Evolutionary conservation across 2,329 filamentous ascomycete species (phyloP), one percentile per base, ranked within the genome.

Genomic region (Cylindrodendrum hubeiense): DNA sequence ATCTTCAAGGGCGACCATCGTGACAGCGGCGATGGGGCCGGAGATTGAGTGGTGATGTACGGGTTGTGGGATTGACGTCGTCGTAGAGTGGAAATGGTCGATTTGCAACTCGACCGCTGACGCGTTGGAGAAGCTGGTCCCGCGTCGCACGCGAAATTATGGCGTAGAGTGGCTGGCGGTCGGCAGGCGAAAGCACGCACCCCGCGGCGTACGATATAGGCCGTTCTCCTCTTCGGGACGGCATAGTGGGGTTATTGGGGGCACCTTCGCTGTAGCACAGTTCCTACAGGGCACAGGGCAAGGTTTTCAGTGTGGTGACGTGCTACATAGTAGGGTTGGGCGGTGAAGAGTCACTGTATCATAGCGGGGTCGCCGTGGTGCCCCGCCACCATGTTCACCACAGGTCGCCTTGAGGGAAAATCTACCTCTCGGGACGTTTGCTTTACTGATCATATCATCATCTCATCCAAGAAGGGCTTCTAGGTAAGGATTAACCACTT

Each of bases 1-100:
- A 41, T 80, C 75, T 53, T 80, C 72, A 58, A 80, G 74, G 33
- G 70, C 64, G 33, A 79, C 78, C 79, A 81, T 80, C 30, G 61
- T 72, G 69, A 46, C 26, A 39, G 47, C 21, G n/a, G 51, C 21
- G 19, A 46, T 51, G 46, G 15, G 30, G 51, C 5, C 33, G 30
- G 13, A n/a, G n/a, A n/a, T 52, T 26, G 55, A 5, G 15, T 28
- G 37, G n/a, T 17, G 39, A 12, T 47, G 30, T 26, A 34, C 61
- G 60, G 30, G 33, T 46, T 57, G 41, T 19, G 34, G 34, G 22
- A 24, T 19, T 30, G 62, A 13, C 47, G 49, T 43, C 44, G 60
- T 39, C 37, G 37, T 7, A n/a, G 15, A 43, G 58, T 47, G 56
- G 60, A 63, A 65, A 30, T 26, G 21, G 28, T 55, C 26, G 34